These are phyloP conservation scores for Exophiala xenobiotica DNA, from an alignment of 2,329 filamentous ascomycete genomes.

Conservation along the genomic window DNA sequence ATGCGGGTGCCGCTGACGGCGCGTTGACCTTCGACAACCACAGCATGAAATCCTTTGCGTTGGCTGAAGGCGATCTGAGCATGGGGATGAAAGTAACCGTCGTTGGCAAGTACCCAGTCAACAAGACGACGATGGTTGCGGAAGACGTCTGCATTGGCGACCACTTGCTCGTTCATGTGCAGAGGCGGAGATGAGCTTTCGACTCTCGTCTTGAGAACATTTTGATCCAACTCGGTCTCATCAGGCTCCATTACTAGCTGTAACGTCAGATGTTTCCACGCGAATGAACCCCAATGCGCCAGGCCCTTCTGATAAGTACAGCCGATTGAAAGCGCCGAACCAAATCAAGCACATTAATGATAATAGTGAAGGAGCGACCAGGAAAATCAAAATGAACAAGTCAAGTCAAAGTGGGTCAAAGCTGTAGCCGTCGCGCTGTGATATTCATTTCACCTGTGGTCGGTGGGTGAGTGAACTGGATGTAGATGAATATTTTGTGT, in stretches of 20 bases:
- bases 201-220: neutral
- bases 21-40: slow-evolving; percentile 21
- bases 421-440: too few species aligned
- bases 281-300: neutral
- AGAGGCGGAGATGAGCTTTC: slow-evolving; percentile 16
- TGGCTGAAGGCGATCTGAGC: slow-evolving; percentile 24
- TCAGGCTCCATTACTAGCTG: slow-evolving; percentile 21
- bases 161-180: slow-evolving; percentile 9
- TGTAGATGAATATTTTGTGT: too few species aligned
- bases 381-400: too few species aligned
- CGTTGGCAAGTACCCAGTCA: slow-evolving; percentile 26
- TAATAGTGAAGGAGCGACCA: too few species aligned
- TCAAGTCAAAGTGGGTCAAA: too few species aligned
- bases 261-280: too few species aligned
- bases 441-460: too few species aligned
- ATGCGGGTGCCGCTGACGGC: slow-evolving; percentile 23
- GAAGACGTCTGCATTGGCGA: slow-evolving; percentile 13
- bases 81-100: slow-evolving; percentile 27
- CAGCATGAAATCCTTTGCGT: slow-evolving; percentile 29
- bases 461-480: too few species aligned
- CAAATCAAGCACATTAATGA: too few species aligned
- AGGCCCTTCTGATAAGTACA: too few species aligned
- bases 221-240: slow-evolving; percentile 7
- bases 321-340: too few species aligned
- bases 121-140: slow-evolving; percentile 25